Conservation (phyloP, 495 filamentous ascomycete genomes). For the Lepraria neglecta region DNA sequence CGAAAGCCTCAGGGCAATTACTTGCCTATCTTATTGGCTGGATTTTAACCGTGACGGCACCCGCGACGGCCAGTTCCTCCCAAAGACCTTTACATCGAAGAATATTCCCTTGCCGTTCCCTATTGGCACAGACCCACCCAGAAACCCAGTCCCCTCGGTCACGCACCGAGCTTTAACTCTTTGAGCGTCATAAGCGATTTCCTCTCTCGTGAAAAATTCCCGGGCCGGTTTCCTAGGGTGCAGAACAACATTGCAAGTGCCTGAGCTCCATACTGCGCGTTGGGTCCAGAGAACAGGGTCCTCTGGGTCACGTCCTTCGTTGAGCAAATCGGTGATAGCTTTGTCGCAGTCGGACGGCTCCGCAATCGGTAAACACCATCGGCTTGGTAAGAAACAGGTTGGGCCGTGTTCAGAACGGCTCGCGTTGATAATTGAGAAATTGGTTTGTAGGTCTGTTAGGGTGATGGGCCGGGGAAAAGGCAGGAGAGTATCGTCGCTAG, state of each 20-base stretch:
- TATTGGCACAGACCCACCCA: not conserved
- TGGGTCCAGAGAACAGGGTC: not conserved
- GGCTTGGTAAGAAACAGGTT: no score
- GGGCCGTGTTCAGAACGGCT: no score
- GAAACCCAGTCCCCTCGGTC: not conserved
- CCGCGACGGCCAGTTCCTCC: not conserved
- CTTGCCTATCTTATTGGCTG: no score
- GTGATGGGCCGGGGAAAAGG: no score
- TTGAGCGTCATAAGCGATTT: not conserved
- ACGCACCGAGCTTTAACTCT: not conserved
- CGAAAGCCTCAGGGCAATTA: no score
- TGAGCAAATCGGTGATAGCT: not conserved
- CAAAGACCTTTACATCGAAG: not conserved
- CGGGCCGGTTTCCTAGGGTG: not conserved
- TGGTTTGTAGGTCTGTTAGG: no score
- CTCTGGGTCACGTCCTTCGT: not conserved
- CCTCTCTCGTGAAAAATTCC: not conserved
- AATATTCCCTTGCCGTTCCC: not conserved
- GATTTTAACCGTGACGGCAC: no score
- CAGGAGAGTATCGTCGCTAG: no score
- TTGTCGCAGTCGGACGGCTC: not conserved
- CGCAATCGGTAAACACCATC: not conserved
- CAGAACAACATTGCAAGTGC: not conserved
- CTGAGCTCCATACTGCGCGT: not conserved
- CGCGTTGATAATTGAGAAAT: no score